Conservation (phyloP, 1,139 yeast species). For the Kurtzmaniella quercitrusa region DNA sequence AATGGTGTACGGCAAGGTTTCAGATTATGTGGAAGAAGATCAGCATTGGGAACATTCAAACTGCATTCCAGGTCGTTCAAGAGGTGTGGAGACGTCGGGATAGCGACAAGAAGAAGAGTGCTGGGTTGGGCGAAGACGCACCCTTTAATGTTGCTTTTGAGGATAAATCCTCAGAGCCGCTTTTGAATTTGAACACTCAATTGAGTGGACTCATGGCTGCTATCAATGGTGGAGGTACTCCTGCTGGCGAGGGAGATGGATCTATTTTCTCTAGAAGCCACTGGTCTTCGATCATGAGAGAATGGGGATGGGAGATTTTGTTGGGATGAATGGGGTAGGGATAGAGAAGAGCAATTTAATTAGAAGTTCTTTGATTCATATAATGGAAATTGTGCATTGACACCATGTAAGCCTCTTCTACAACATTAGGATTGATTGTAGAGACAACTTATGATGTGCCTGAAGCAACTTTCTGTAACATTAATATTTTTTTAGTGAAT, state of each 20-base stretch:
- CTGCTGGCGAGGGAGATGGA: constrained; percentile 26
- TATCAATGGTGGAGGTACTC: constrained; percentile 24
- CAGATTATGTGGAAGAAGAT: constrained; percentile 45
- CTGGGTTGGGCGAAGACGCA: constrained; percentile 2
- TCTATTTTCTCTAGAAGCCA: constrained; percentile 53
- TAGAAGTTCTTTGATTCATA: too few species aligned
- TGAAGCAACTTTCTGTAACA: too few species aligned
- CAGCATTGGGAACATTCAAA: constrained; percentile 64
- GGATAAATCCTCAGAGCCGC: constrained; percentile 10
- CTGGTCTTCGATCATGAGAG: constrained; percentile 67
- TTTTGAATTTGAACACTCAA: constrained; percentile 29
- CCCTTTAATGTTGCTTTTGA: constrained; percentile 3
- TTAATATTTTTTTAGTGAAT: too few species aligned
- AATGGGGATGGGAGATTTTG: constrained; percentile 72
- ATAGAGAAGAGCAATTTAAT: neutral
- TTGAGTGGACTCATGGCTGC: constrained; percentile 43
- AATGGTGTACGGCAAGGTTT: constrained; percentile 63
- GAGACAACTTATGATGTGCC: too few species aligned
- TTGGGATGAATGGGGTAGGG: constrained; percentile 27
- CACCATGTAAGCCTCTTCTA: too few species aligned
- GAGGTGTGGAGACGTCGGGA: constrained; percentile 69
- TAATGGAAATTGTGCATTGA: too few species aligned
- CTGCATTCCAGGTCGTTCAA: constrained; percentile 63
- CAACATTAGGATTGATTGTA: too few species aligned
- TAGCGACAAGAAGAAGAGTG: constrained; percentile 18